Conservation (phyloP, 1,284 basidiomycete species). For the Pholiota adiposa region DNA sequence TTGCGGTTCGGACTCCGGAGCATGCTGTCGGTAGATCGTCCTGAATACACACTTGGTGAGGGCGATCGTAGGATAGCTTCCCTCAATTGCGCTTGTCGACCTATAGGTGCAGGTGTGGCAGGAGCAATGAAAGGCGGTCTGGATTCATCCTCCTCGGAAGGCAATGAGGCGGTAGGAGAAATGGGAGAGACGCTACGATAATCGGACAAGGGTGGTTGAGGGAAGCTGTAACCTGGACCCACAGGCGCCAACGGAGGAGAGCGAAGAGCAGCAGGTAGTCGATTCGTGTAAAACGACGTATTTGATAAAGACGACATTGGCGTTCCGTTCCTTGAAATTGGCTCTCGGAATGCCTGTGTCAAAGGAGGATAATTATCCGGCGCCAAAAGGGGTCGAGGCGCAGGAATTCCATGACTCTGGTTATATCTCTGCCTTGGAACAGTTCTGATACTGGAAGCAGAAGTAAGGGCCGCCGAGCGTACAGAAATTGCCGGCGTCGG, state of each 20-base stretch:
- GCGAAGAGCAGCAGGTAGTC: constrained; percentile 1
- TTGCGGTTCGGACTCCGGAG: constrained; percentile 12
- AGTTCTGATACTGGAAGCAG: constrained; percentile 19
- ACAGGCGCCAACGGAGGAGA: constrained; percentile 14
- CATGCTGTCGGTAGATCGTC: constrained; percentile 6
- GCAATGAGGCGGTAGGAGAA: not conserved
- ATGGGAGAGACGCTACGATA: not conserved
- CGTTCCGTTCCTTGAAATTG: constrained; percentile 27
- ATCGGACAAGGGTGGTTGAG: constrained; percentile 13
- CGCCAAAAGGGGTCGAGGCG: constrained; percentile 17
- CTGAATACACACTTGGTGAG: constrained; percentile 10
- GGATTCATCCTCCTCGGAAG: not conserved
- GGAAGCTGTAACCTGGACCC: constrained; percentile 13
- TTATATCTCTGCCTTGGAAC: constrained; percentile 21
- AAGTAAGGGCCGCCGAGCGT: constrained; percentile 18
- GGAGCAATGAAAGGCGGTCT: constrained; percentile 1
- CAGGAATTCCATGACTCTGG: constrained; percentile 19
- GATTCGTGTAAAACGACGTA: constrained; percentile 11
- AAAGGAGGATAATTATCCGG: constrained; percentile 1
- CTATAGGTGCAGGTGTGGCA: not conserved
- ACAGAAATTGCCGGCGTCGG: constrained; percentile 11
- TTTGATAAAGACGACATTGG: constrained; percentile 24
- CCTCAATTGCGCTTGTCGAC: constrained; percentile 7
- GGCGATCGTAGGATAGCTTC: constrained; percentile 13
- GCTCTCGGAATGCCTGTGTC: constrained; percentile 25